Conservation (phyloP, 148 eudicot genomes). For the Salicornia ramosissima region DNA sequence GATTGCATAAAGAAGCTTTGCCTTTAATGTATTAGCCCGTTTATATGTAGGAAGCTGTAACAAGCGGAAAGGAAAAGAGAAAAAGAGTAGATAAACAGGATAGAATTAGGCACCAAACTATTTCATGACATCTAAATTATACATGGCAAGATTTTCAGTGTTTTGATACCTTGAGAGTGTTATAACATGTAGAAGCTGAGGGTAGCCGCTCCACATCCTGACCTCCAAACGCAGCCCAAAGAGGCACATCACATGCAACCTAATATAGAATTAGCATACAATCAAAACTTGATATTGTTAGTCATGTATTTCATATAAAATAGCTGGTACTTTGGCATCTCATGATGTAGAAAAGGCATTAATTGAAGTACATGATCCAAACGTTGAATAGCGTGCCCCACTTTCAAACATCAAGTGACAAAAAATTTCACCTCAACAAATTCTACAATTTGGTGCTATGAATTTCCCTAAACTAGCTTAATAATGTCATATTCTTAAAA, state of each 20-base stretch:
- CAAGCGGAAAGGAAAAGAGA: conserved; percentile 16
- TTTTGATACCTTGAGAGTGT: conserved; percentile 76
- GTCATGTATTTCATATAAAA: neutral
- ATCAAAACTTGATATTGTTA: neutral
- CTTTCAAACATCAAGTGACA: neutral
- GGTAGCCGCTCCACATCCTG: conserved; percentile 99
- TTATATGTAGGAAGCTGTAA: conserved; percentile 92
- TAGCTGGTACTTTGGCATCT: neutral
- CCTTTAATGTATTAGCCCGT: conserved; percentile 76
- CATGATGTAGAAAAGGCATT: neutral
- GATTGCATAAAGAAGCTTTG: conserved; percentile 89
- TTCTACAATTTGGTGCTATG: too few species aligned
- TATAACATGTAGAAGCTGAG: conserved; percentile 97
- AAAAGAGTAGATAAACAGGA: conserved; percentile 18
- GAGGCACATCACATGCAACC: conserved; percentile 85
- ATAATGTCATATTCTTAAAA: neutral
- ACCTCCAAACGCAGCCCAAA: conserved; percentile 93
- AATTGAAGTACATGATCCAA: neutral
- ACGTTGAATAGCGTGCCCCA: neutral
- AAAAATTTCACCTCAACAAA: too few species aligned
- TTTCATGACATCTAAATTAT: neutral
- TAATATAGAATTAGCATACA: conserved; percentile 15
- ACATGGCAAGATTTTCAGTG: neutral
- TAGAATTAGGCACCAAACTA: neutral
- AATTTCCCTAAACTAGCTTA: too few species aligned